phyloP scores from a whole-genome alignment of 805 yeast species.

The Saccharomycopsis oosterbeekiorum region DNA sequence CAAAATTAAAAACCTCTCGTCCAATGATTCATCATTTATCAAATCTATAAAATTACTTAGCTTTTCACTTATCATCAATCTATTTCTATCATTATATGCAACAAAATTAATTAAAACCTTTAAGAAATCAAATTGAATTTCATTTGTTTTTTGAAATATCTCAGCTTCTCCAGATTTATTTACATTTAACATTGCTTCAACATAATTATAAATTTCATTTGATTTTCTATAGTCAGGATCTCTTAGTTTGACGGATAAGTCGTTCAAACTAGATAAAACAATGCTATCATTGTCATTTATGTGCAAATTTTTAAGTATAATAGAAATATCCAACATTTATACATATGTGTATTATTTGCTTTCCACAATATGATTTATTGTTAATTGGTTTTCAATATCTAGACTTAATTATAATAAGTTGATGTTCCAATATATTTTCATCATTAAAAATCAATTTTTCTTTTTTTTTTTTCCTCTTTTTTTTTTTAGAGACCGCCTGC shows the following conservation, averaged over 20 bases:
- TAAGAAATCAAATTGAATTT: slow-evolving; percentile 5
- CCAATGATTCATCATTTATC: background rate
- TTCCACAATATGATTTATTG: no score
- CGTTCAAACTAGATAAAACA: background rate
- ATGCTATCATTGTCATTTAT: background rate
- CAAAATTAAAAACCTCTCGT: slow-evolving; percentile 6
- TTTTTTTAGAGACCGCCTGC: no score
- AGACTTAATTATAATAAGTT: no score
- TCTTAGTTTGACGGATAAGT: background rate
- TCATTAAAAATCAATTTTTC: background rate
- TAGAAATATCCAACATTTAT: background rate
- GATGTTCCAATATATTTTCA: background rate
- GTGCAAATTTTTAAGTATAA: background rate
- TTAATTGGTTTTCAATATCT: background rate
- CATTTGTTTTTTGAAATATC: background rate
- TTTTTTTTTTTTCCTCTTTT: no score
- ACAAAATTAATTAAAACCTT: slow-evolving; percentile 14
- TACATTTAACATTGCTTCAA: background rate
- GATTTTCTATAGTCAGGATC: background rate
- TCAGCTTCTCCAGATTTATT: background rate
- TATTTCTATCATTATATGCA: slow-evolving; percentile 12
- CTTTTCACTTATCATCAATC: slow-evolving; percentile 3
- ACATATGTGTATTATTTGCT: no score
- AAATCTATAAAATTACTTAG: background rate
- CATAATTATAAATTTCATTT: background rate